phyloP scores from a whole-genome alignment of 1,139 yeast genomes.

The Candida neerlandica region DNA sequence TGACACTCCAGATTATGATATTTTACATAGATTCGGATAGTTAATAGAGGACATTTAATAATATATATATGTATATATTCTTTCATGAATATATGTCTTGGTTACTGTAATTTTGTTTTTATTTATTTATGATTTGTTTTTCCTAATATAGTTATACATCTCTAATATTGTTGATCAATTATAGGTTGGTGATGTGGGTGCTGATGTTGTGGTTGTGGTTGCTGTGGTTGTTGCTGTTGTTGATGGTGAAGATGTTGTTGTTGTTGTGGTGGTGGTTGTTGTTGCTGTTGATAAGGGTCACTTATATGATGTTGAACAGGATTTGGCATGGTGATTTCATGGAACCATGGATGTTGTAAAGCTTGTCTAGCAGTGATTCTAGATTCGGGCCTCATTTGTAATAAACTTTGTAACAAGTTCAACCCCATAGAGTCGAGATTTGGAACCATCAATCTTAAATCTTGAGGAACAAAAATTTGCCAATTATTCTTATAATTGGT shows the following conservation, averaged over 20 bases:
- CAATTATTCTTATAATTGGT: slow-evolving; percentile 86
- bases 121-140: background rate
- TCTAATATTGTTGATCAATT: slow-evolving; percentile 18
- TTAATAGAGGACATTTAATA: background rate
- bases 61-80: background rate
- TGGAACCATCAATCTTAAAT: slow-evolving; percentile 75
- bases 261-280: slow-evolving; percentile 26
- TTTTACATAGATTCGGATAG: slow-evolving; percentile 11
- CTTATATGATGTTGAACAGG: slow-evolving; percentile 36
- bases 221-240: slow-evolving; percentile 33
- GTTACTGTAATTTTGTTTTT: background rate
- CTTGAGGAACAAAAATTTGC: slow-evolving; percentile 80
- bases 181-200: slow-evolving; percentile 17
- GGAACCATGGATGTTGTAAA: slow-evolving; percentile 93
- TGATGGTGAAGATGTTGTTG: slow-evolving; percentile 23
- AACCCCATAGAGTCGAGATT: slow-evolving; percentile 78
- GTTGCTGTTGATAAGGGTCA: slow-evolving; percentile 44
- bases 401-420: slow-evolving; percentile 71
- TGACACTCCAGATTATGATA: slow-evolving; percentile 12
- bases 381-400: slow-evolving; percentile 91
- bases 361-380: slow-evolving; percentile 92
- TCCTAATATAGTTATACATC: slow-evolving; percentile 3
- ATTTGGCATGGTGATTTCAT: slow-evolving; percentile 61
- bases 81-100: too few relatives aligned
- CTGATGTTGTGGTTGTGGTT: slow-evolving; percentile 13